Base-by-base conservation (phyloP, 2,329 filamentous ascomycete species). In the Dothideomycetes sp. region DNA sequence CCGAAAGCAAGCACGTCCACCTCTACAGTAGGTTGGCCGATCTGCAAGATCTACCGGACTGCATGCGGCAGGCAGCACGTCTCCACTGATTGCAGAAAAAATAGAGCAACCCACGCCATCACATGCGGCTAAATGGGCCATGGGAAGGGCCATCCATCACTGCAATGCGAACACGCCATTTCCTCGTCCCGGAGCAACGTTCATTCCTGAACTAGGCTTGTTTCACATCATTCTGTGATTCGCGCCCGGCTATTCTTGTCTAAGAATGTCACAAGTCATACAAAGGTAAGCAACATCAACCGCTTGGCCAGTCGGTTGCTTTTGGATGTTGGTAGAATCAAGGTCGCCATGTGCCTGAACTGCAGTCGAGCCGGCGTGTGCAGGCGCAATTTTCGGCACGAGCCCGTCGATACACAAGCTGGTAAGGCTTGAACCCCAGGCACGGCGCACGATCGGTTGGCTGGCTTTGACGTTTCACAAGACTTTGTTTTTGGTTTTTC, bases 21-120 rank as follows among this genome's bases (percentile, higher is more conserved):
- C 32, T 16, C 41, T 24, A 10, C 34, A 22, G 31, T 18, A 15
- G 18, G 19, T 31, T 16, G 12, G 19, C 36, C 30, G 36, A 43
- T 39, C 36, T 43, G 41, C 41, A 43, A 35, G 41, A 43, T 35
- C 41, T 36, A 43, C 41, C 37, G 36, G 41, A 38, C 39, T 43
- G 41, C 41, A 38, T 27, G 22, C 22, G 12, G 22, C 7, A 27
- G 22, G n/a, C n/a, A n/a, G n/a, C n/a, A n/a, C n/a, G n/a, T n/a
- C 14, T 19, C 22, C 7, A 7, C 22, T 12, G 12, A 7, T 12
- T 7, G 22, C 22, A 27, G 7, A 27, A 12, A 7, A 12, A 7
- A 7, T 27, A 27, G 22, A 12, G 22, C 22, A 27, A 27, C n/a
- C n/a, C n/a, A n/a, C 22, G 12, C 7, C 22, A 27, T 27, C 22